Evolutionary conservation across 2,329 filamentous ascomycete species (phyloP).

Genomic region (Cadophora gregata): DNA sequence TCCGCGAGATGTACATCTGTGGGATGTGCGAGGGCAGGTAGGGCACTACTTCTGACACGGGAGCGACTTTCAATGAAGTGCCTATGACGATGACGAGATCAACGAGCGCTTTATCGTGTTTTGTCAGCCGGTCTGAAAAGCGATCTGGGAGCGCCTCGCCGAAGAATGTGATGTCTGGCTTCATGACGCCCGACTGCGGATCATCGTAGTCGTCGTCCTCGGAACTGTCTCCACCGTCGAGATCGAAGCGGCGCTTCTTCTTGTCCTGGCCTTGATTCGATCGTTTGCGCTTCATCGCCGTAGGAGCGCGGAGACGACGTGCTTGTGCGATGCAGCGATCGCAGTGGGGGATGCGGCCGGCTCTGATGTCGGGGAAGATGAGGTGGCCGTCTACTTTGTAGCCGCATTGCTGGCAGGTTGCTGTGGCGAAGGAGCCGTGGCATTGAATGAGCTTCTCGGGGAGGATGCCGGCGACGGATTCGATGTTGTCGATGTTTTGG

Average conservation of each 20-base stretch:
- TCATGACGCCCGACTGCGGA: conserved; percentile 81
- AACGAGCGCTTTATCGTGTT: conserved; percentile 78
- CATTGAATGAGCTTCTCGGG: conserved; percentile 90
- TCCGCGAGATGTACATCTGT: conserved; percentile 88
- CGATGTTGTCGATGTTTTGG: conserved; percentile 98
- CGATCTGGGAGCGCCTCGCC: conserved; percentile 85
- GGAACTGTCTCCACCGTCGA: conserved; percentile 33
- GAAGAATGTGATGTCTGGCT: conserved; percentile 98
- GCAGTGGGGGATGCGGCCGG: conserved; percentile 79
- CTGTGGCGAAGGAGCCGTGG: conserved; percentile 94
- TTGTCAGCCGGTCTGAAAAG: conserved; percentile 81
- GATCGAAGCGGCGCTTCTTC: conserved; percentile 43
- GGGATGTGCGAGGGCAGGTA: conserved; percentile 80
- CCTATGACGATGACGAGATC: conserved; percentile 96
- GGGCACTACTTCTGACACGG: conserved; percentile 89
- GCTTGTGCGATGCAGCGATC: conserved; percentile 68
- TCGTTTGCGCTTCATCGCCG: conserved; percentile 61
- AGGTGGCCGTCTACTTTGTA: conserved; percentile 74
- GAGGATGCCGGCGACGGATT: conserved; percentile 82
- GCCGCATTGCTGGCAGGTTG: conserved; percentile 83
- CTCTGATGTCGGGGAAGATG: conserved; percentile 81
- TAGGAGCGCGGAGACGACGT: conserved; percentile 53
- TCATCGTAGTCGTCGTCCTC: conserved; percentile 62
- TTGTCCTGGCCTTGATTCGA: conserved; percentile 58
- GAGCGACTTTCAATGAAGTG: conserved; percentile 93